These are phyloP conservation scores for Cubamyces sp. DNA, from an alignment of 768 basidiomycete genomes.

Conservation along the genomic window DNA sequence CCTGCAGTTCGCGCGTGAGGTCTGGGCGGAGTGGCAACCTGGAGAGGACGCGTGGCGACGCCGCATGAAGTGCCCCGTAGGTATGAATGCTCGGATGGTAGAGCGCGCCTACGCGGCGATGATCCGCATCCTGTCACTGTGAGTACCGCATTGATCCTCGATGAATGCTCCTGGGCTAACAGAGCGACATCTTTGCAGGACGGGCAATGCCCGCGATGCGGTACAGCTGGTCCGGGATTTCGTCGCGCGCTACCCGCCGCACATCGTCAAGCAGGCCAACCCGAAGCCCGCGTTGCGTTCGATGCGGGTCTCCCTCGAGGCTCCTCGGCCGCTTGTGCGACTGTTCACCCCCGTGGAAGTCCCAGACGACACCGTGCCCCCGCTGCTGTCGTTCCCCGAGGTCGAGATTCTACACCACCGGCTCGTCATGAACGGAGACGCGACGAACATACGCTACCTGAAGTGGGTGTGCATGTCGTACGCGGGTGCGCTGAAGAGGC, in stretches of 20 bases:
- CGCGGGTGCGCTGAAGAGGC: constrained; percentile 61
- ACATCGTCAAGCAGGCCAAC: constrained; percentile 37
- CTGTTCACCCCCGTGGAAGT: constrained; percentile 60
- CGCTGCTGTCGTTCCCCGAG: constrained; percentile 75
- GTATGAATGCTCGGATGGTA: constrained; percentile 48
- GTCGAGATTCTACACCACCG: constrained; percentile 80
- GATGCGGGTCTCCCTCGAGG: constrained; percentile 59
- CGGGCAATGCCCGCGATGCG: constrained; percentile 45
- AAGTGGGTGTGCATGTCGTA: constrained; percentile 79
- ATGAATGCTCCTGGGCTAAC: constrained; percentile 8
- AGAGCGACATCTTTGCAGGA: constrained; percentile 38
- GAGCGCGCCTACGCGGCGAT: constrained; percentile 72
- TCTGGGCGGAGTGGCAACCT: constrained; percentile 69
- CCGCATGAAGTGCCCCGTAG: constrained; percentile 4
- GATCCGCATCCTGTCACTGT: constrained; percentile 70
- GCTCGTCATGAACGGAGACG: constrained; percentile 47
- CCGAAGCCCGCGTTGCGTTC: constrained; percentile 56
- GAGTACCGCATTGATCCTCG: constrained; percentile 35
- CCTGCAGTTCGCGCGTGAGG: constrained; percentile 54
- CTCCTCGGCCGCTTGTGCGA: constrained; percentile 69
- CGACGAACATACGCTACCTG: constrained; percentile 60
- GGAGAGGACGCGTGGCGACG: constrained; percentile 47
- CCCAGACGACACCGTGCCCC: constrained; percentile 80
- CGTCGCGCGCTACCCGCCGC: constrained; percentile 65
- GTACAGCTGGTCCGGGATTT: constrained; percentile 64